Evolutionary conservation across 1,284 basidiomycete species (phyloP).

Genomic region (Pascua guehoae): DNA sequence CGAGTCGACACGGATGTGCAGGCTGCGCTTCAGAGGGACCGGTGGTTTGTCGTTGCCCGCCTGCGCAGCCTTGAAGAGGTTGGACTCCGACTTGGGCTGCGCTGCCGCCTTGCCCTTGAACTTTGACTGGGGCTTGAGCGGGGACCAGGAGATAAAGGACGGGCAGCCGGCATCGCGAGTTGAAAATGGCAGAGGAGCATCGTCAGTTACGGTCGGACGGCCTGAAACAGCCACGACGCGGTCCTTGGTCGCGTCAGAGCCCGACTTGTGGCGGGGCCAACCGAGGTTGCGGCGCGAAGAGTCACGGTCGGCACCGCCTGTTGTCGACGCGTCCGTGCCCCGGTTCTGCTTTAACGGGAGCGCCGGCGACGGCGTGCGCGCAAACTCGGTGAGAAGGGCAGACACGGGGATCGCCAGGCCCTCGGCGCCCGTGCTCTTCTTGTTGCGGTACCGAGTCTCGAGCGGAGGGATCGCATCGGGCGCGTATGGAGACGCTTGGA

Average conservation of each 20-base stretch:
- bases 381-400: constrained; percentile 31
- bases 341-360: background rate
- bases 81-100: no score
- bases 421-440: constrained; percentile 22
- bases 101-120: no score
- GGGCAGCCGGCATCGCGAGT: no score
- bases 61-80: no score
- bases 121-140: no score
- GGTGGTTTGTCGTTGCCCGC: no score
- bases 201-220: background rate
- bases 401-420: constrained; percentile 14
- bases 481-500: constrained; percentile 29
- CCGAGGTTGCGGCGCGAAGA: constrained; percentile 32
- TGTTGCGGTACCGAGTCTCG: constrained; percentile 16
- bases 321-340: constrained; percentile 2
- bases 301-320: constrained; percentile 7
- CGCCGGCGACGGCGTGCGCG: constrained; percentile 13
- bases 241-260: constrained; percentile 21
- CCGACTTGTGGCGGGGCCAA: constrained; percentile 33
- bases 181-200: no score
- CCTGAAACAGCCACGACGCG: background rate
- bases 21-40: background rate
- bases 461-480: constrained; percentile 18
- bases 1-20: background rate
- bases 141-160: no score